phyloP scores from a whole-genome alignment of 306 rosid species.

The Vicia faba region DNA sequence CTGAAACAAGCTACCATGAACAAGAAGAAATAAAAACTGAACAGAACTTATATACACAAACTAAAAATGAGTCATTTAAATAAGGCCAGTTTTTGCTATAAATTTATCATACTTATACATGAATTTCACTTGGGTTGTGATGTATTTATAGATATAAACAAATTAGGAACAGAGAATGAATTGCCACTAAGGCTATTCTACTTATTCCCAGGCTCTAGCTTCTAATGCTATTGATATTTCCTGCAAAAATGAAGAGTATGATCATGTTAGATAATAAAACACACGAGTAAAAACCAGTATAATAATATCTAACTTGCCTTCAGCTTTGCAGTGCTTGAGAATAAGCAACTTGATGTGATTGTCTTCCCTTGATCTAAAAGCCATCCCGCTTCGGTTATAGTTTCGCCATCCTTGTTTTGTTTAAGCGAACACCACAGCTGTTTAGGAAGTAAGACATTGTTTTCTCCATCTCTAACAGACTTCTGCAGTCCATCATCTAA shows the following conservation, averaged over 20 bases:
- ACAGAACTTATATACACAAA: neutral
- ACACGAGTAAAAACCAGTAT: neutral
- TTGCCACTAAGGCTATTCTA: constrained; percentile 31
- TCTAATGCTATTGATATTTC: constrained; percentile 68
- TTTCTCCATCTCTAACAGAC: constrained; percentile 59
- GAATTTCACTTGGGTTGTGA: constrained; percentile 26
- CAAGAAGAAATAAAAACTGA: neutral
- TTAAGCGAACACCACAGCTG: constrained; percentile 83
- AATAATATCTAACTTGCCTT: constrained; percentile 64
- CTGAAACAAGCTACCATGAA: neutral
- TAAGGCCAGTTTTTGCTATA: neutral
- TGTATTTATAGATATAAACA: constrained; percentile 7
- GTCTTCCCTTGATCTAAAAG: constrained; percentile 68
- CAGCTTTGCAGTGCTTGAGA: constrained; percentile 57
- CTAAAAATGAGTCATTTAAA: neutral
- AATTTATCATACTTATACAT: constrained; percentile 17
- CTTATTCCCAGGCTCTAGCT: constrained; percentile 45
- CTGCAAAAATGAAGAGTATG: constrained; percentile 46
- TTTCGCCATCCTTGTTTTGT: constrained; percentile 56
- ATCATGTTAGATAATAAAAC: constrained; percentile 18
- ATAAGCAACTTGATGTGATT: constrained; percentile 76
- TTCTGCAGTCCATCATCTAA: constrained; percentile 40
- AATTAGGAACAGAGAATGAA: constrained; percentile 9
- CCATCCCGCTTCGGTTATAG: constrained; percentile 85
- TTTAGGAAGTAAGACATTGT: constrained; percentile 75